phyloP scores from a whole-genome alignment of 257 asterid species.

The Jacaranda mimosifolia region DNA sequence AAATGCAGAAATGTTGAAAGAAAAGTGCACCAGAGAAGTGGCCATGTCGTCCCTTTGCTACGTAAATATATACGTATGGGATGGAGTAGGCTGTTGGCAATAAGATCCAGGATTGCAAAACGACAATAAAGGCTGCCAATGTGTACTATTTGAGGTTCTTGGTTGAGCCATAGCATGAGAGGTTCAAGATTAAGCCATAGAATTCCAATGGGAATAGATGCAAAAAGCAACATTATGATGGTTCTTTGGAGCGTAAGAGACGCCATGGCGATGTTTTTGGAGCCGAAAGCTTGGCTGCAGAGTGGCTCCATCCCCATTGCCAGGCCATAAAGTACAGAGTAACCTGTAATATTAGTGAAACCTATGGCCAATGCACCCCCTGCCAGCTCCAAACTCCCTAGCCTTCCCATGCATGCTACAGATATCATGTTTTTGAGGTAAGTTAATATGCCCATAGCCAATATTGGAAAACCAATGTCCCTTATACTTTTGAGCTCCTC shows the following conservation, averaged over 20 bases:
- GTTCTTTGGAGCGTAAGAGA: slow-evolving; percentile 73
- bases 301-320: slow-evolving; percentile 98
- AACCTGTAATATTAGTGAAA: slow-evolving; percentile 93
- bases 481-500: slow-evolving; percentile 77
- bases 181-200: slow-evolving; percentile 85
- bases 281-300: slow-evolving; percentile 93
- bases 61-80: slow-evolving; percentile 89
- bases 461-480: slow-evolving; percentile 72
- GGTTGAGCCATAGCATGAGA: slow-evolving; percentile 76
- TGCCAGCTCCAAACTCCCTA: slow-evolving; percentile 90
- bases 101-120: slow-evolving; percentile 82
- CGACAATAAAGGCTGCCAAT: slow-evolving; percentile 76
- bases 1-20: slow-evolving; percentile 70
- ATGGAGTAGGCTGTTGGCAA: slow-evolving; percentile 79
- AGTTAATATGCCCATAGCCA: slow-evolving; percentile 73
- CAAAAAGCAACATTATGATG: slow-evolving; percentile 63
- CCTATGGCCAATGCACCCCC: slow-evolving; percentile 98
- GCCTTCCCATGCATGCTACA: slow-evolving; percentile 89
- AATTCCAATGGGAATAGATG: slow-evolving; percentile 77
- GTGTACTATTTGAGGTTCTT: slow-evolving; percentile 74
- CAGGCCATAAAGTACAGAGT: slow-evolving; percentile 87
- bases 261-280: slow-evolving; percentile 63
- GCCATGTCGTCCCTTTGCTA: slow-evolving; percentile 86
- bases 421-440: slow-evolving; percentile 90
- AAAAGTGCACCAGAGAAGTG: slow-evolving; percentile 81